These are phyloP conservation scores for Sphaerobolus stellatus DNA, from an alignment of 1,284 basidiomycete species.

Conservation along the genomic window DNA sequence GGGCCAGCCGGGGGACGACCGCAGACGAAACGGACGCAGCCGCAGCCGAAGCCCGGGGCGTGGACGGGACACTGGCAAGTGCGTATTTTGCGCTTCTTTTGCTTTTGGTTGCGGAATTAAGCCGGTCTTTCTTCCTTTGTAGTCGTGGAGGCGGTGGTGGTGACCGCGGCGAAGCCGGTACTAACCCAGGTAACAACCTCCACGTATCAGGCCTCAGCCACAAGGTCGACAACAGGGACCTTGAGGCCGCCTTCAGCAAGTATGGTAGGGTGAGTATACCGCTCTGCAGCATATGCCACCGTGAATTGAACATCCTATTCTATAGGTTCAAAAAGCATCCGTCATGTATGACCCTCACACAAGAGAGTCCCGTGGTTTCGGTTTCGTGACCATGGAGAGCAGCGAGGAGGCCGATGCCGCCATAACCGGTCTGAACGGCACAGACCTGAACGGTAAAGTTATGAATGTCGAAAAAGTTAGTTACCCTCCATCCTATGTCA, in stretches of 20 bases:
- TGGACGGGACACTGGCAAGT: slow-evolving; percentile 8
- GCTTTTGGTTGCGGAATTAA: too few species aligned
- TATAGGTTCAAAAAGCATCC: slow-evolving; percentile 80
- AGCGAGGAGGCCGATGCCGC: slow-evolving; percentile 87
- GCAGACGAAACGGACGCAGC: slow-evolving; percentile 7
- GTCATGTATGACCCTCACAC: slow-evolving; percentile 98
- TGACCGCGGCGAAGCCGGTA: slow-evolving; percentile 35
- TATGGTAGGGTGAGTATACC: slow-evolving; percentile 69
- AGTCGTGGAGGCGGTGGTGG: too few species aligned
- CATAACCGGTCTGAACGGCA: slow-evolving; percentile 78
- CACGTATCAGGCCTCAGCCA: slow-evolving; percentile 89
- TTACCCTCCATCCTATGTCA: slow-evolving; percentile 12
- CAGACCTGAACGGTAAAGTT: slow-evolving; percentile 83
- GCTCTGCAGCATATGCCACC: background rate
- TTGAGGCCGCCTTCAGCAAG: slow-evolving; percentile 87
- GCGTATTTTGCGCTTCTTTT: slow-evolving; percentile 18
- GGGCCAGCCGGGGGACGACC: slow-evolving; percentile 11
- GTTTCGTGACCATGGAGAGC: slow-evolving; percentile 94
- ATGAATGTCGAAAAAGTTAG: slow-evolving; percentile 85
- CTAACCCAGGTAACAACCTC: slow-evolving; percentile 94
- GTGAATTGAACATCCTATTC: background rate
- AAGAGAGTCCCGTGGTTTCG: slow-evolving; percentile 95
- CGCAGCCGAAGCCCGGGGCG: slow-evolving; percentile 12
- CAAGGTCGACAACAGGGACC: slow-evolving; percentile 79
- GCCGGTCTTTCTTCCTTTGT: background rate